phyloP scores from a whole-genome alignment of 106 monocot genomes.

The Allium sativum region DNA sequence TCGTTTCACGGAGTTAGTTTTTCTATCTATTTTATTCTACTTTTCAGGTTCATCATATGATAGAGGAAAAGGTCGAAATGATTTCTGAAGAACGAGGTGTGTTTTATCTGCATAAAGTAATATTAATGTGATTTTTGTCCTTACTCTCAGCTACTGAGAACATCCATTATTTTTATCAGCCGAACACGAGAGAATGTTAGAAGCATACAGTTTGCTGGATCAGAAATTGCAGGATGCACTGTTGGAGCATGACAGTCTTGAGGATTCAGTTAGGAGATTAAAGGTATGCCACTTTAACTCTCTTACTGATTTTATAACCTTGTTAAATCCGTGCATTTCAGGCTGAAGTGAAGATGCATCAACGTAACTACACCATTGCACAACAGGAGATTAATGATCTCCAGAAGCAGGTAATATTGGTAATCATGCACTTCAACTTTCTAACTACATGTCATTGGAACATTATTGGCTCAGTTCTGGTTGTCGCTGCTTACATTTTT shows the following conservation, averaged over 20 bases:
- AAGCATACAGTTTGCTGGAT: conserved; percentile 62
- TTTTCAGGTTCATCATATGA: conserved; percentile 75
- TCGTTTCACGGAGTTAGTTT: background rate
- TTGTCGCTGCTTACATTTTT: too few species aligned
- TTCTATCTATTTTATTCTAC: background rate
- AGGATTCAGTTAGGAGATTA: conserved; percentile 42
- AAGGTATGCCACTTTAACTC: conserved; percentile 33
- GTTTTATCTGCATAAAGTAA: background rate
- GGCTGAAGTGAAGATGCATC: conserved; percentile 65
- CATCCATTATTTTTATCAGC: conserved; percentile 21
- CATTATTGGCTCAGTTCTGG: too few species aligned
- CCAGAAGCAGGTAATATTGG: conserved; percentile 56
- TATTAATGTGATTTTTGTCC: too few species aligned
- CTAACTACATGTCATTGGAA: too few species aligned
- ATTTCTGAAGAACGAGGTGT: conserved; percentile 88
- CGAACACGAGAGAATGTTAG: conserved; percentile 85
- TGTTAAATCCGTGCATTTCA: conserved; percentile 19
- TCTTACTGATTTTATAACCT: background rate
- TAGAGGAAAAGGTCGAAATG: conserved; percentile 80
- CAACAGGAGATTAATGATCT: conserved; percentile 80
- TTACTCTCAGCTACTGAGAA: too few species aligned
- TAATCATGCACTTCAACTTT: background rate
- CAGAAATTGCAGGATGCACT: conserved; percentile 82
- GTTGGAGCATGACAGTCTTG: conserved; percentile 53
- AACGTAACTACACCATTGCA: conserved; percentile 53